Evolutionary conservation across 2,329 filamentous ascomycete genomes (phyloP), one percentile per base, ranked within the genome.

Genomic region (Trichophyton schoenleinii): DNA sequence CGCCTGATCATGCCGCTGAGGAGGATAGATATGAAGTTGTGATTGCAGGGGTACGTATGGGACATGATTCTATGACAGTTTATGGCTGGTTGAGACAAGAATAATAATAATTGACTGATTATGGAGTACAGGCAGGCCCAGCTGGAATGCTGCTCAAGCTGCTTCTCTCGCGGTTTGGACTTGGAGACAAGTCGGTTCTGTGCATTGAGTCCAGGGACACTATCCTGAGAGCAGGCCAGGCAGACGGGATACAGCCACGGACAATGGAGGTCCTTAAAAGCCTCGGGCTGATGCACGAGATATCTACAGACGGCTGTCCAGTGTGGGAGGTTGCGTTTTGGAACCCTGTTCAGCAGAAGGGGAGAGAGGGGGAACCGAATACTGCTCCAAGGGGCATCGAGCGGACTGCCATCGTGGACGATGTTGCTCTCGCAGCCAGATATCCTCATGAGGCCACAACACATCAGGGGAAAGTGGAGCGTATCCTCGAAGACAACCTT

Each of bases 391-490:
- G 34, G 3, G 49, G 52, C 52, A 62, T 63, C 20, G 62, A 62
- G 25, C 46, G 63, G 7, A 63, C 63, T 15, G 57, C 61, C 2
- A 60, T 60, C 31, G 61, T 61, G 34, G 58, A 59, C 8, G 61
- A 62, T 53, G 60, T 63, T 6, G 59, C 61, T 3, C 25, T 64
- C 15, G 38, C 46, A n/a, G 41, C 62, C 7, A 60, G 69, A 1
- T 88, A 87, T 66, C 85, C 84, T 3, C 87, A 87, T 68, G 87
- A 86, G 59, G 85, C 86, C 0, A 80, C 87, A 1, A 74, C 89
- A 11, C 87, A 89, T 68, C 87, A 89, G 70, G 87, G 87, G 4
- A 73, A 83, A 64, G 88, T 89, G 62, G 87, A 89, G 73, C 79
- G 83, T 15, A 84, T 87, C 48, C 84, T 89, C 65, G 84, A 89